Percentiles rank a stretch among this genome's conserved stretches.
Conservation (phyloP, 495 filamentous ascomycete species). For the Neurospora sp. region DNA sequence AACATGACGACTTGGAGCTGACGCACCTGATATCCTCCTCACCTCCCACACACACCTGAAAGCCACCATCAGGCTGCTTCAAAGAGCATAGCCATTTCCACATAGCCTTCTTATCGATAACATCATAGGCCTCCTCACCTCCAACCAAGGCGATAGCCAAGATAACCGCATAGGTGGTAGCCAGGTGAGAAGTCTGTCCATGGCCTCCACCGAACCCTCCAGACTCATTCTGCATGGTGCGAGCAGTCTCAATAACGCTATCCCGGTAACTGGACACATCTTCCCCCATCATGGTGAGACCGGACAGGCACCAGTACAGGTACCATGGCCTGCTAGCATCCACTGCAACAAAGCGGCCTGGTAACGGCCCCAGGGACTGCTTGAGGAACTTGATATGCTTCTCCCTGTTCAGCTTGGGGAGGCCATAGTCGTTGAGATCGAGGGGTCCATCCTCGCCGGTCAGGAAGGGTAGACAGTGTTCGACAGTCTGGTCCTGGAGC, state of each 20-base stretch:
- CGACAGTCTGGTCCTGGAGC: slow-evolving; percentile 56
- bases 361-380: slow-evolving; percentile 51
- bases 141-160: slow-evolving; percentile 69
- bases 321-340: slow-evolving; percentile 90
- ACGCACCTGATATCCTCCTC: slow-evolving; percentile 84
- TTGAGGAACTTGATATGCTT: slow-evolving; percentile 71
- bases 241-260: slow-evolving; percentile 58
- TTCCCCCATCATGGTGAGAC: slow-evolving; percentile 60
- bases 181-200: slow-evolving; percentile 78
- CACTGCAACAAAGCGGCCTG: slow-evolving; percentile 51
- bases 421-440: slow-evolving; percentile 53
- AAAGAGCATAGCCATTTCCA: slow-evolving; percentile 79
- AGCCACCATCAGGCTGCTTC: slow-evolving; percentile 78
- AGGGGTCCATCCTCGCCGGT: slow-evolving; percentile 32
- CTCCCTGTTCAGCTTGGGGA: slow-evolving; percentile 60
- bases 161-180: slow-evolving; percentile 76
- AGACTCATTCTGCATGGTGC: slow-evolving; percentile 65
- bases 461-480: slow-evolving; percentile 62
- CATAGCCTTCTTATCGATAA: slow-evolving; percentile 75
- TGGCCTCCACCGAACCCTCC: slow-evolving; percentile 95
- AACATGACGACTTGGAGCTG: neutral
- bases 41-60: slow-evolving; percentile 67
- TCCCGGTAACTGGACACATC: slow-evolving; percentile 62
- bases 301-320: slow-evolving; percentile 80
- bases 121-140: slow-evolving; percentile 55